Percentiles rank a stretch among this genome's conserved stretches.
phyloP scores from a whole-genome alignment of 1,139 yeast species.

The Saccharomyces hybrid region DNA sequence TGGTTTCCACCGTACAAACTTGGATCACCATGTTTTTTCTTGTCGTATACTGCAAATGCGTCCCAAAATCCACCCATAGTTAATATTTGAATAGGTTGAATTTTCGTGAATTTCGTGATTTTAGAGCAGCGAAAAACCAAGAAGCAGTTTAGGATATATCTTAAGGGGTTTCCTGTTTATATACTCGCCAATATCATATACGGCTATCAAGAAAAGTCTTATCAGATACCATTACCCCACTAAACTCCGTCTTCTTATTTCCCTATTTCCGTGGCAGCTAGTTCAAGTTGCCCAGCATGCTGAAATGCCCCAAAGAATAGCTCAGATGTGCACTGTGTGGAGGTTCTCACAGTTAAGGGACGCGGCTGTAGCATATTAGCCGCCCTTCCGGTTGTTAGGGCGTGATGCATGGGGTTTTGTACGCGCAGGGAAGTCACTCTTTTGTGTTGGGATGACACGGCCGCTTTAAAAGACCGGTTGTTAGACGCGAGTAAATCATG shows the following conservation, averaged over 20 bases:
- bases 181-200: not conserved
- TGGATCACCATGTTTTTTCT: constrained; percentile 26
- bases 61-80: constrained; percentile 26
- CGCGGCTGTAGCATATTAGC: not conserved
- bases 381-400: not conserved
- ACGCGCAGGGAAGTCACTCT: not conserved
- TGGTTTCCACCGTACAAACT: constrained; percentile 21
- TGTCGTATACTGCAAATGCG: constrained; percentile 29
- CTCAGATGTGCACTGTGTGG: not conserved
- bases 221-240: not conserved
- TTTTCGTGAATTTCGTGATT: not conserved
- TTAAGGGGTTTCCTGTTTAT: not conserved
- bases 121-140: too few species aligned
- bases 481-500: not conserved
- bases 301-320: not conserved
- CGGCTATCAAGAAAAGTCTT: not conserved
- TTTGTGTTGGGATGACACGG: not conserved
- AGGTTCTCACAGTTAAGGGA: not conserved
- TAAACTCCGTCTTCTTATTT: not conserved
- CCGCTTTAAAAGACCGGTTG: not conserved
- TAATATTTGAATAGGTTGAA: not conserved
- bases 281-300: not conserved
- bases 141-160: too few species aligned
- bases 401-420: not conserved
- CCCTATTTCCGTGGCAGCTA: not conserved